Conservation (phyloP, 139 green algal species). For the Volvox africanus region DNA sequence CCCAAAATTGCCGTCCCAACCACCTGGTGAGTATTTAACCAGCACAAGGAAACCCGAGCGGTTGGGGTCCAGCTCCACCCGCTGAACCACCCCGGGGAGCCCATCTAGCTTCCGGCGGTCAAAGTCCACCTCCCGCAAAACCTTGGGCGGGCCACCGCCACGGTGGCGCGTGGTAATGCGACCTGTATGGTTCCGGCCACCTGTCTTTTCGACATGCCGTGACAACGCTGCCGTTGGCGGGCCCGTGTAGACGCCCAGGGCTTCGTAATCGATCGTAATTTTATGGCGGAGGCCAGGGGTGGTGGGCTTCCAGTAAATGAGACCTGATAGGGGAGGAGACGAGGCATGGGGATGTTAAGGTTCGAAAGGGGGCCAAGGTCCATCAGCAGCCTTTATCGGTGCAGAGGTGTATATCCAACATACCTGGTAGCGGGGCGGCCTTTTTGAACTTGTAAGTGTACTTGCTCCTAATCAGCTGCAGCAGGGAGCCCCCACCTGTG, state of each 20-base stretch:
- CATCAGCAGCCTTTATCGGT: neutral
- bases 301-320: conserved; percentile 92
- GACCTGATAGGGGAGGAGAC: conserved; percentile 53
- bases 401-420: neutral
- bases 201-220: conserved; percentile 64
- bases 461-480: conserved; percentile 37
- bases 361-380: neutral
- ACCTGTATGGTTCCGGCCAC: conserved; percentile 82
- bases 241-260: conserved; percentile 67
- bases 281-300: conserved; percentile 83
- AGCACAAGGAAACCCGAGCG: conserved; percentile 90
- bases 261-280: conserved; percentile 61
- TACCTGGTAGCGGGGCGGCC: conserved; percentile 34
- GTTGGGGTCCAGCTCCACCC: conserved; percentile 96
- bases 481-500: conserved; percentile 9
- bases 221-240: conserved; percentile 55
- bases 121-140: conserved; percentile 38
- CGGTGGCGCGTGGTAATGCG: conserved; percentile 75
- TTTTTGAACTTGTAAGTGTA: conserved; percentile 58
- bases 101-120: neutral
- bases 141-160: conserved; percentile 26
- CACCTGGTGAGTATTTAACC: conserved; percentile 40
- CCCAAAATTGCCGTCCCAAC: neutral
- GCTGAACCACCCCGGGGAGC: conserved; percentile 76
- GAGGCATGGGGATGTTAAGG: neutral